phyloP scores from a whole-genome alignment of 768 basidiomycete species.

The Sporobolomyces pararoseus region DNA sequence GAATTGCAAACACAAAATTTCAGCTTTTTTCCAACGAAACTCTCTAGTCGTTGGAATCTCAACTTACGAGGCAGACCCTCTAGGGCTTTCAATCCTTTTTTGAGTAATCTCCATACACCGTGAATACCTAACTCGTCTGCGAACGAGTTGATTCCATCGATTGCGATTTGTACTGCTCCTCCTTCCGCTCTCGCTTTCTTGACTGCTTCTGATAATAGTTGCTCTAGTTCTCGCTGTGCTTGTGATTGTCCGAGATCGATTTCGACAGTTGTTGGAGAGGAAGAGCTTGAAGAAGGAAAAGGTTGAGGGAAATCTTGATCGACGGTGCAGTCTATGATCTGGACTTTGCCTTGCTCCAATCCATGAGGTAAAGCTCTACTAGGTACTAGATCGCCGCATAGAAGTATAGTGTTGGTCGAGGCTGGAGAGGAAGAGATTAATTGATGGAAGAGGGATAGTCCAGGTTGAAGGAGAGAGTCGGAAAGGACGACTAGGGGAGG shows the following conservation, averaged over 20 bases:
- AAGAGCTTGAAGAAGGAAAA: neutral
- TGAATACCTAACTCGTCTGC: neutral
- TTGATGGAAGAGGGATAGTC: slow-evolving; percentile 21
- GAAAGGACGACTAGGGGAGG: slow-evolving; percentile 28
- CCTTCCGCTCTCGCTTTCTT: neutral
- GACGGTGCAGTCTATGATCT: slow-evolving; percentile 16
- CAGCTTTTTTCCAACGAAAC: neutral
- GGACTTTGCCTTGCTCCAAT: neutral
- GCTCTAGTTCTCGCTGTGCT: neutral
- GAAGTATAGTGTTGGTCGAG: neutral
- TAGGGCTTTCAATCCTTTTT: neutral
- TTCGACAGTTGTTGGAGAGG: neutral
- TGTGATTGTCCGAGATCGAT: neutral
- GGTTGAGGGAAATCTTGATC: slow-evolving; percentile 4
- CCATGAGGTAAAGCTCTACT: neutral
- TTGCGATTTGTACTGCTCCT: slow-evolving; percentile 14
- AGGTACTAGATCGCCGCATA: neutral
- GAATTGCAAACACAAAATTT: neutral
- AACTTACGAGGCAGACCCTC: slow-evolving; percentile 6
- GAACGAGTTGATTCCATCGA: slow-evolving; percentile 25
- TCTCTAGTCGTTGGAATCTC: neutral
- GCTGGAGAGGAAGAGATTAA: slow-evolving; percentile 20
- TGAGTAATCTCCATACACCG: slow-evolving; percentile 12
- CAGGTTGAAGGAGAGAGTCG: slow-evolving; percentile 39
- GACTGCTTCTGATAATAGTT: neutral